Conservation (phyloP, 1,284 basidiomycete species). For the Irpex rosettiformis region DNA sequence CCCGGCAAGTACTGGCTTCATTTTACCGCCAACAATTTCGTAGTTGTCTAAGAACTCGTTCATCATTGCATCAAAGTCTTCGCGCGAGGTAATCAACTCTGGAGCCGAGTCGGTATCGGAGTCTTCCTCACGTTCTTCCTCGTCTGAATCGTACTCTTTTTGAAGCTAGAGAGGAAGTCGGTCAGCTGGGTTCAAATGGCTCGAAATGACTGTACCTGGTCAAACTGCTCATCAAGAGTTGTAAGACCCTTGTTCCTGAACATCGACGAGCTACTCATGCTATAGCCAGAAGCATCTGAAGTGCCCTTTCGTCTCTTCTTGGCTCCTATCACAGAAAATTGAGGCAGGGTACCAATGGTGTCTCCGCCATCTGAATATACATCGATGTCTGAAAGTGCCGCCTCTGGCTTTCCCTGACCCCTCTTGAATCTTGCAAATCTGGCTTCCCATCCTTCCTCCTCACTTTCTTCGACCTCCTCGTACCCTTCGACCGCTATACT, state of each 20-base stretch:
- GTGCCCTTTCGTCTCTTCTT: slow-evolving; percentile 73
- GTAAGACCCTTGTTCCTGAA: slow-evolving; percentile 88
- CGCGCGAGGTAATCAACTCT: slow-evolving; percentile 73
- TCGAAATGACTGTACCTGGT: slow-evolving; percentile 58
- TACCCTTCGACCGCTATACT: slow-evolving; percentile 26
- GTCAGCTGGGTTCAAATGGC: neutral
- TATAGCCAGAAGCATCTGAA: slow-evolving; percentile 87
- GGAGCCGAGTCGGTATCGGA: slow-evolving; percentile 63
- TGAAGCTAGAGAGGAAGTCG: slow-evolving; percentile 48
- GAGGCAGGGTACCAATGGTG: slow-evolving; percentile 71
- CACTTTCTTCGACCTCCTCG: slow-evolving; percentile 22
- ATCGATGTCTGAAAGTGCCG: slow-evolving; percentile 43
- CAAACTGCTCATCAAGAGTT: slow-evolving; percentile 91
- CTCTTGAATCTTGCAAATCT: slow-evolving; percentile 78
- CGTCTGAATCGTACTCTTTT: slow-evolving; percentile 71
- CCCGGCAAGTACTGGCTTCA: slow-evolving; percentile 71
- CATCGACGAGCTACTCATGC: slow-evolving; percentile 97
- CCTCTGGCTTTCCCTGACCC: slow-evolving; percentile 34
- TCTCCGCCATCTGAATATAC: slow-evolving; percentile 74
- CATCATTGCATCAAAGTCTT: slow-evolving; percentile 90
- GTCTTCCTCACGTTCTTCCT: slow-evolving; percentile 48
- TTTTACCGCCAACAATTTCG: slow-evolving; percentile 88
- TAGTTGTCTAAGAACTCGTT: slow-evolving; percentile 94
- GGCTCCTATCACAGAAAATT: slow-evolving; percentile 72
- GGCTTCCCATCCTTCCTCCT: slow-evolving; percentile 60